Base-by-base conservation (phyloP, 257 asterid genomes). In the Solanum appendiculatum region DNA sequence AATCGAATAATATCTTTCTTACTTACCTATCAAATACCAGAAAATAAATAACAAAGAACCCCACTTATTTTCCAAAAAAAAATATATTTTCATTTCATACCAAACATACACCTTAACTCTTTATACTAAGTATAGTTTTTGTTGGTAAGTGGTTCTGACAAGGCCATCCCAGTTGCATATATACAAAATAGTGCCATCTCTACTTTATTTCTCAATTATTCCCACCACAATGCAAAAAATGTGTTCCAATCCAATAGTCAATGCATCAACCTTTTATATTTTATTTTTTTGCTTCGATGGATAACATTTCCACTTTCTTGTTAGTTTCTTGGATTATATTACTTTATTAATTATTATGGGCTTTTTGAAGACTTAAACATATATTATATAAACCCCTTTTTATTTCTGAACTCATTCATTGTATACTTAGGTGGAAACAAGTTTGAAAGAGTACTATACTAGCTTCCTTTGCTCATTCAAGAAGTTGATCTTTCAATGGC, bases 401-500 rank as follows among this genome's bases (percentile, higher is more conserved):
- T 15, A 25, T 42, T 77, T 77, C n/a, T 15, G 3, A 9, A 77
- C 15, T 1, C 60, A 77, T 29, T 78, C 63, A 44, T 25, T 78
- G 15, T 78, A 36, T 39, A 78, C 37, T 42, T 6, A 54, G n/a
- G 63, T 54, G 63, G n/a, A 54, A 54, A 54, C n/a, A 54, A 54
- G 63, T 54, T 54, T 54, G 63, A 6, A 54, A 54, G 18, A 18
- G 7, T 18, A 54, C 10, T 18, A 18, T 54, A 77, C 20, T 39
- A 74, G 39, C 83, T 39, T 74, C 34, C 33, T 11, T 39, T 74
- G 33, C 6, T 23, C 48, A 36, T 72, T 73, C 46, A 60, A 60
- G 13, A 1, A 2, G 12, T 21, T 54, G 18, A 36, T 1, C 6
- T 37, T 56, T 42, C 34, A 11, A 95, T 95, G 98, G 93, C 97